Conservation (phyloP, 495 filamentous ascomycete species). For the Hyaloscypha bicolor region DNA sequence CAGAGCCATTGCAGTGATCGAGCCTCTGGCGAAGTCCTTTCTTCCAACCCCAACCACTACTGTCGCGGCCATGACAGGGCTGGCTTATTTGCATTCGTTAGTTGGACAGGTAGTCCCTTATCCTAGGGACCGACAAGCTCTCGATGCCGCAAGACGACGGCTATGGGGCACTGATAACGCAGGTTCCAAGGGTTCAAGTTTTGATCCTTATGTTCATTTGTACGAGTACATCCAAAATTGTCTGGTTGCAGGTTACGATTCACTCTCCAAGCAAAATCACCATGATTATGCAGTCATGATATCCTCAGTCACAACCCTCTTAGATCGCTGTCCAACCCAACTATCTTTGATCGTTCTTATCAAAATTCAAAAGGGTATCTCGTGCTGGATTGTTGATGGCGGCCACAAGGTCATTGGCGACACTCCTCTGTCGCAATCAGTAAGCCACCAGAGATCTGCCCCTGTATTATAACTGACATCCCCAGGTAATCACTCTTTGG, state of each 20-base stretch:
- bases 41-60: background rate
- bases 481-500: slow-evolving; percentile 43
- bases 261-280: slow-evolving; percentile 30
- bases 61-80: background rate
- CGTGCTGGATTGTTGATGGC: slow-evolving; percentile 62
- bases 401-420: slow-evolving; percentile 15
- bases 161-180: slow-evolving; percentile 59
- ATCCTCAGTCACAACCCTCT: slow-evolving; percentile 11
- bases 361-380: slow-evolving; percentile 60
- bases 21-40: slow-evolving; percentile 59
- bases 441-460: slow-evolving; percentile 13
- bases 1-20: slow-evolving; percentile 62
- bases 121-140: slow-evolving; percentile 53
- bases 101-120: slow-evolving; percentile 28
- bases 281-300: slow-evolving; percentile 33
- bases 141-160: slow-evolving; percentile 59
- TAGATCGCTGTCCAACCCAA: slow-evolving; percentile 23
- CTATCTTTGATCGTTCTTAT: slow-evolving; percentile 9
- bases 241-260: slow-evolving; percentile 47
- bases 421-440: slow-evolving; percentile 24
- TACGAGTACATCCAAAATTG: slow-evolving; percentile 55
- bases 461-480: slow-evolving; percentile 3
- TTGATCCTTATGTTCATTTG: slow-evolving; percentile 63
- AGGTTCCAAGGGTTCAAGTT: slow-evolving; percentile 44
- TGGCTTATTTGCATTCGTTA: slow-evolving; percentile 22